phyloP scores from a whole-genome alignment of 192 early-diverging fungal genomes.

The Coemansia sp. region DNA sequence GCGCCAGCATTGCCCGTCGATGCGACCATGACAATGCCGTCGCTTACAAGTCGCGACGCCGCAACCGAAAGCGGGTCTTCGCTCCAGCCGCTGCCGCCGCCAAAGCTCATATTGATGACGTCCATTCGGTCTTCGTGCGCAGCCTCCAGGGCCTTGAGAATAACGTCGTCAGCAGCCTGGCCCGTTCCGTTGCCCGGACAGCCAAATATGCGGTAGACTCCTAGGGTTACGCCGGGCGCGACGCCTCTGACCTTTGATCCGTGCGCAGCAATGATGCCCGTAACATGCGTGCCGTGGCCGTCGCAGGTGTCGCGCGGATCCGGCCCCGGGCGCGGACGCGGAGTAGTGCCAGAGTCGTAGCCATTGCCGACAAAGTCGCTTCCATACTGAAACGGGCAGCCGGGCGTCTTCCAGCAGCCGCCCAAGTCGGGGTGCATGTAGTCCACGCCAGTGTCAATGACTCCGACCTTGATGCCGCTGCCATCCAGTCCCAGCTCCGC shows the following conservation, averaged over 20 bases:
- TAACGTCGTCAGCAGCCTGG: slow-evolving; percentile 66
- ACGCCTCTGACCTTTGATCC: slow-evolving; percentile 72
- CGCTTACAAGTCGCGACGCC: slow-evolving; percentile 54
- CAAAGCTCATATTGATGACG: slow-evolving; percentile 86
- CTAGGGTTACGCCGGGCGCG: slow-evolving; percentile 79
- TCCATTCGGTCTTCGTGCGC: slow-evolving; percentile 76
- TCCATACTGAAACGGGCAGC: slow-evolving; percentile 65
- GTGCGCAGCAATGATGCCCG: slow-evolving; percentile 77
- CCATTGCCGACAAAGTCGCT: slow-evolving; percentile 65
- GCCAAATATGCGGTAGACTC: slow-evolving; percentile 82
- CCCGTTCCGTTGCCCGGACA: slow-evolving; percentile 68
- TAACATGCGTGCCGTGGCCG: slow-evolving; percentile 68
- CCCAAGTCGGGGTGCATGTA: slow-evolving; percentile 55
- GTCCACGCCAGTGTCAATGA: slow-evolving; percentile 58
- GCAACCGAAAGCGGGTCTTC: slow-evolving; percentile 65
- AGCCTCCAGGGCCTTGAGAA: slow-evolving; percentile 74
- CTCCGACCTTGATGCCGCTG: slow-evolving; percentile 58
- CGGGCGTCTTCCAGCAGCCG: slow-evolving; percentile 59
- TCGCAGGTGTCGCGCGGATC: slow-evolving; percentile 65
- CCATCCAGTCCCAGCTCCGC: slow-evolving; percentile 62
- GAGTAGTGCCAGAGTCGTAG: slow-evolving; percentile 45
- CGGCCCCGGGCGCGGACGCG: slow-evolving; percentile 50
- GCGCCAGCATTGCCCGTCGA: slow-evolving; percentile 71
- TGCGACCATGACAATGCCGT: slow-evolving; percentile 59
- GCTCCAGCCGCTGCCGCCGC: slow-evolving; percentile 64